A percentile compares a stretch with the other conserved stretches of the same genome.
Evolutionary conservation across 768 basidiomycete species (phyloP).

Genomic region (Phylloporus scabripes): DNA sequence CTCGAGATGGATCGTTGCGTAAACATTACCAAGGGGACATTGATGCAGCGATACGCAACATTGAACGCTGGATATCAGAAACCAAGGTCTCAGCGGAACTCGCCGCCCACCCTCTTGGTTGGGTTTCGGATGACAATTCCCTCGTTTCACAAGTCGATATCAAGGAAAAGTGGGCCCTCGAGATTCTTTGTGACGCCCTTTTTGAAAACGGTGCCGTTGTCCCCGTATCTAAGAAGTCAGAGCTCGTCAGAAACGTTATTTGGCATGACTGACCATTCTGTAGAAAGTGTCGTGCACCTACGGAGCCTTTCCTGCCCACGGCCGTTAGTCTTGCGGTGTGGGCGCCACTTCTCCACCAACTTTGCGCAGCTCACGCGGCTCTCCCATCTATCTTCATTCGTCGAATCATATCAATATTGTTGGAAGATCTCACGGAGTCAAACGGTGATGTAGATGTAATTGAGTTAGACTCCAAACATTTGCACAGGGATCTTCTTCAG

Average conservation of each 20-base stretch:
- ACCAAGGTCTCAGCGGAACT: slow-evolving; percentile 56
- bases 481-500: slow-evolving; percentile 40
- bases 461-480: slow-evolving; percentile 14
- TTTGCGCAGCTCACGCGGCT: slow-evolving; percentile 50
- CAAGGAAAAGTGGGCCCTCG: slow-evolving; percentile 64
- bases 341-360: slow-evolving; percentile 56
- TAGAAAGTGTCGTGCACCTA: slow-evolving; percentile 52
- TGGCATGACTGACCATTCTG: slow-evolving; percentile 1
- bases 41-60: slow-evolving; percentile 45
- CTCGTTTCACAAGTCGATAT: slow-evolving; percentile 38
- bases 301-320: slow-evolving; percentile 45
- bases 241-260: neutral
- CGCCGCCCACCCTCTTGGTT: slow-evolving; percentile 41
- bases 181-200: slow-evolving; percentile 60
- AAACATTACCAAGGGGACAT: slow-evolving; percentile 48
- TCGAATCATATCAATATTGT: slow-evolving; percentile 38
- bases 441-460: slow-evolving; percentile 13
- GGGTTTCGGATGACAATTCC: slow-evolving; percentile 32
- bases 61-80: slow-evolving; percentile 80
- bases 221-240: slow-evolving; percentile 80
- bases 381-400: slow-evolving; percentile 47
- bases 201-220: slow-evolving; percentile 71
- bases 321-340: slow-evolving; percentile 54
- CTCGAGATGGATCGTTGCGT: slow-evolving; percentile 60
- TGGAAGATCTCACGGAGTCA: slow-evolving; percentile 15